A percentile compares a stretch with the other conserved stretches of the same genome.
Conservation (phyloP, 495 filamentous ascomycete genomes). For the Aspergillus ellipticus region DNA sequence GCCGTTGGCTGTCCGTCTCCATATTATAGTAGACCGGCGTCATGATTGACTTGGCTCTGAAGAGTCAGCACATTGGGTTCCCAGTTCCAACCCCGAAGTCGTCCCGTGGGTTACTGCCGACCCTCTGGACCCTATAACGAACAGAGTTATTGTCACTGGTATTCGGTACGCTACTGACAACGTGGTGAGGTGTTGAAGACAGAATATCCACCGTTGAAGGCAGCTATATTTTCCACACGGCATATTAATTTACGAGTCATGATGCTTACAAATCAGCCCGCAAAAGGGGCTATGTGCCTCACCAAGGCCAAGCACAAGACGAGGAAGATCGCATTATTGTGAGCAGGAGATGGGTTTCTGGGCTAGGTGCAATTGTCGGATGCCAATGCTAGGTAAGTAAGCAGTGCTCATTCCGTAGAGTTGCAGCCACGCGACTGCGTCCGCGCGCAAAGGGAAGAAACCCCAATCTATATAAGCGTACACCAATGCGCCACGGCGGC, state of each 20-base stretch:
- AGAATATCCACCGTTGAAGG: neutral
- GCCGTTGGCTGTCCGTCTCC: neutral
- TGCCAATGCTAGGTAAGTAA: too few species aligned
- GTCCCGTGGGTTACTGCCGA: neutral
- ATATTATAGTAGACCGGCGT: neutral
- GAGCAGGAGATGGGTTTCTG: neutral
- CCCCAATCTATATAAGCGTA: neutral
- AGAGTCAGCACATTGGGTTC: neutral
- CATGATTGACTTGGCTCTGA: neutral
- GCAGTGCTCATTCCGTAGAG: too few species aligned
- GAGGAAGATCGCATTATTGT: neutral
- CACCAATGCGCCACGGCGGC: neutral
- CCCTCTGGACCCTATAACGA: slow-evolving; percentile 2
- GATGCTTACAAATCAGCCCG: neutral
- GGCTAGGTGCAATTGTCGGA: too few species aligned
- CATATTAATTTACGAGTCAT: neutral
- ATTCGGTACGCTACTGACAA: neutral
- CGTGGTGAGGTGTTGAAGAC: neutral
- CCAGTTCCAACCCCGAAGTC: neutral
- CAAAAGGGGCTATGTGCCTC: neutral
- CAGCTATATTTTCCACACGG: neutral
- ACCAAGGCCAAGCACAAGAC: neutral
- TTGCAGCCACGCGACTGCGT: neutral
- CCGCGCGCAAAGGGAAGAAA: neutral
- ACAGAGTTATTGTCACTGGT: neutral